Evolutionary conservation across 225 moss, liverwort and hornwort genomes (phyloP), one percentile per base, ranked within the genome.

Genomic region (Polytrichum formosum): DNA sequence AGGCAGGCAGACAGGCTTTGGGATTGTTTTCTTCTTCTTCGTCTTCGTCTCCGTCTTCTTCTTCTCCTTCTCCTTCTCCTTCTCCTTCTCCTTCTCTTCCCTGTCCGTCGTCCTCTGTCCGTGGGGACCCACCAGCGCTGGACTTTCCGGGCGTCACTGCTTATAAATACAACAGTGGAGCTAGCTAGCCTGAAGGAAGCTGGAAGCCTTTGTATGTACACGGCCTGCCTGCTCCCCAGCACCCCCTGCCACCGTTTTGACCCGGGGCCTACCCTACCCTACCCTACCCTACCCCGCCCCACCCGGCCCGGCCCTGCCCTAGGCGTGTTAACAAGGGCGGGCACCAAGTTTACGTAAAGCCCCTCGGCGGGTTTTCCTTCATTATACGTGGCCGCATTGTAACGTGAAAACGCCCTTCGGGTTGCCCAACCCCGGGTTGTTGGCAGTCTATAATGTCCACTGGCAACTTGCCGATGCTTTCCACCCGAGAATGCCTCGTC

Each of bases 221-320:
- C 72, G 66, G 69, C 53, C 77, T 46, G 46, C 46, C 76, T 54
- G 54, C 56, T 33, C 10, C 65, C 55, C 20, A 29, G 22, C 18
- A 35, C 5, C 4, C 2, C 61, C 79, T 84, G 84, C 80, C 84
- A 84, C 26, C 74, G 3, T 54, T 74, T 84, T 84, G 84, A 84
- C 84, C 80, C 56, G 62, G 33, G 30, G 25, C 53, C 54, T 30
- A 54, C 61, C 30, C 65, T 69, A 37, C 9, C 69, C 75, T 66
- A 25, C 4, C 26, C 56, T 72, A 5, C 25, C 10, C 35, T 8
- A 10, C 1, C 37, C 37, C 10, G 3, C 46, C 46, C 46, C 2
- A 13, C 25, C 17, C 6, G 0, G 18, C 28, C 63, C 0, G 2
- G 6, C 26, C 60, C 60, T 26, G 21, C 58, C 22, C 6, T 61